These are phyloP conservation scores for Hypocreales sp. DNA, from an alignment of 2,329 filamentous ascomycete genomes.

Conservation along the genomic window DNA sequence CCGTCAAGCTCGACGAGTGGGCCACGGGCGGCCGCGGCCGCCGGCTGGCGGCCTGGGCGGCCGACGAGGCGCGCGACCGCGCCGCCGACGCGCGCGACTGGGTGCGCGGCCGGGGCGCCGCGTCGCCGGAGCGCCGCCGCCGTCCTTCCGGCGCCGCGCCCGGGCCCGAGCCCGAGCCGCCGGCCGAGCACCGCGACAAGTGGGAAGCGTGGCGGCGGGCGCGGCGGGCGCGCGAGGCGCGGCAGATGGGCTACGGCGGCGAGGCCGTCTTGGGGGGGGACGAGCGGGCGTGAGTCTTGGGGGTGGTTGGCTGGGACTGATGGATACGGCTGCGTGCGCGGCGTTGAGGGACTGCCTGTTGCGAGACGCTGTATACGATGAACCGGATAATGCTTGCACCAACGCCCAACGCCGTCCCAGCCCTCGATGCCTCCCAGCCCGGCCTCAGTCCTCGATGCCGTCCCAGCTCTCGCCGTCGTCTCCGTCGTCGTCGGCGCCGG, in stretches of 20 bases:
- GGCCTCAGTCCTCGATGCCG: conserved; percentile 51
- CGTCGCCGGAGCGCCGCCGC: too few relatives aligned
- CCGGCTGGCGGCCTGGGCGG: conserved; percentile 15
- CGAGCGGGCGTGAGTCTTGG: too few relatives aligned
- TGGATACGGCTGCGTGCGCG: too few relatives aligned
- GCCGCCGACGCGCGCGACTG: conserved; percentile 32
- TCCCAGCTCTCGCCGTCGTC: conserved; percentile 40
- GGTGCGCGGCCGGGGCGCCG: conserved; percentile 25
- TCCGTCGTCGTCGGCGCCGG: conserved; percentile 19
- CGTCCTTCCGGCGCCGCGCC: too few relatives aligned
- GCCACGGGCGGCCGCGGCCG: conserved; percentile 35
- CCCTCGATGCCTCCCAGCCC: too few relatives aligned
- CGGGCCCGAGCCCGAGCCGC: too few relatives aligned
- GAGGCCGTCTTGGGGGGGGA: too few relatives aligned
- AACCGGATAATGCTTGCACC: too few relatives aligned
- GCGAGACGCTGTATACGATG: too few relatives aligned
- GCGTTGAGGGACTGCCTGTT: too few relatives aligned
- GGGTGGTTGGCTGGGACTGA: too few relatives aligned
- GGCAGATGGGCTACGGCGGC: conserved; percentile 24
- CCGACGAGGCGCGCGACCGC: conserved; percentile 30
- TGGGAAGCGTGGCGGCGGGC: conserved; percentile 29
- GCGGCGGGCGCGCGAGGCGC: conserved; percentile 19
- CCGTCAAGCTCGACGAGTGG: conserved; percentile 49
- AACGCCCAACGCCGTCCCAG: too few relatives aligned
- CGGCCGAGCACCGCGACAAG: conserved; percentile 24